phyloP scores from a whole-genome alignment of 306 rosid genomes.

The Dicorynia guianensis region DNA sequence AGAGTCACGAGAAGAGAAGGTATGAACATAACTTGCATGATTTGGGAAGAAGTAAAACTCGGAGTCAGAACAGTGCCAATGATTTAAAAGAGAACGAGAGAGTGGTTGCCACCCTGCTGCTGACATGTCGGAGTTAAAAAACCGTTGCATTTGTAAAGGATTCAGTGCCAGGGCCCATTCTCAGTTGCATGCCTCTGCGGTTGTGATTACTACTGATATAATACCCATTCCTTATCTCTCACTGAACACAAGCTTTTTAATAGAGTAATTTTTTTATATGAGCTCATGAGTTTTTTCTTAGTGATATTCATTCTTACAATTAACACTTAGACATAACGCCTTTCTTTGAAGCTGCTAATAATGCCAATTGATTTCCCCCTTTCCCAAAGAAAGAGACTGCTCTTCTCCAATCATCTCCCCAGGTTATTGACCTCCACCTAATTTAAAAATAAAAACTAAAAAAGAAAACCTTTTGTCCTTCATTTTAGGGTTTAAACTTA shows the following conservation, averaged over 20 bases:
- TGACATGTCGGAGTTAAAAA: not conserved
- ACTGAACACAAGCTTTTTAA: slow-evolving; percentile 16
- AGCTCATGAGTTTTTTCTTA: slow-evolving; percentile 2
- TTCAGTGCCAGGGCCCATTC: slow-evolving; percentile 3
- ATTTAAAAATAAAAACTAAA: no score
- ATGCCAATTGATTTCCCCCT: no score
- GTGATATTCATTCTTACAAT: not conserved
- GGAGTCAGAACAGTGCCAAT: slow-evolving; percentile 21
- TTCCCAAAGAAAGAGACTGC: no score
- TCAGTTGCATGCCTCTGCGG: not conserved
- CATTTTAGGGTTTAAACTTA: slow-evolving; percentile 1
- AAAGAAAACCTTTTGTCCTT: not conserved
- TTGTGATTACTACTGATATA: slow-evolving; percentile 12
- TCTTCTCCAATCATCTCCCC: no score
- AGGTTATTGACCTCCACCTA: no score
- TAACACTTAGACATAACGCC: not conserved
- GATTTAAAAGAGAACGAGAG: slow-evolving; percentile 13
- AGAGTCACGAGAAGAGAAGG: slow-evolving; percentile 22
- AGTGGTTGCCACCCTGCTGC: not conserved
- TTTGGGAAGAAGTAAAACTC: not conserved
- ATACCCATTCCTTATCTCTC: slow-evolving; percentile 20
- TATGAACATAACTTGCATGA: slow-evolving; percentile 4
- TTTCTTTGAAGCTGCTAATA: no score
- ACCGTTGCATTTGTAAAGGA: not conserved
- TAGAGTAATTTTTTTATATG: not conserved